A percentile compares a stretch with the other conserved stretches of the same genome.
Conservation (phyloP, 2,329 filamentous ascomycete species). For the Trichoderma pleuroti region DNA sequence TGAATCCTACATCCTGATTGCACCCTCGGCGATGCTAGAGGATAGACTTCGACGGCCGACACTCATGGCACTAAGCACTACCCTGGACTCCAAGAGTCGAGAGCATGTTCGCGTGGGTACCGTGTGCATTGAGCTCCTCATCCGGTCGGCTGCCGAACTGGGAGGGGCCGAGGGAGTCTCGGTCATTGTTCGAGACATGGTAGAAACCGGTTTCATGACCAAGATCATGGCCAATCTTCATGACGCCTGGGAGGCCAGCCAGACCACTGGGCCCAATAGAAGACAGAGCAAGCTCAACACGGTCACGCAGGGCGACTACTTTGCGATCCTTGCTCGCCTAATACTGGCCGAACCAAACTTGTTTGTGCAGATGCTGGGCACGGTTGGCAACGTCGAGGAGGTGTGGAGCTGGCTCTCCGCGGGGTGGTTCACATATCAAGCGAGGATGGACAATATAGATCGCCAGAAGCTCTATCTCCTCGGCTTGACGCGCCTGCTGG, state of each 20-base stretch:
- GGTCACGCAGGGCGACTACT: slow-evolving; percentile 79
- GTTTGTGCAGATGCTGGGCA: slow-evolving; percentile 57
- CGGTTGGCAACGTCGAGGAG: slow-evolving; percentile 45
- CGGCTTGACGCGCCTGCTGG: slow-evolving; percentile 67
- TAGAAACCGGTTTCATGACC: slow-evolving; percentile 59
- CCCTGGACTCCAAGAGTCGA: slow-evolving; percentile 51
- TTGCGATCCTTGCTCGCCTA: slow-evolving; percentile 76
- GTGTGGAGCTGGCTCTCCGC: slow-evolving; percentile 58
- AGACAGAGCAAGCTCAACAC: slow-evolving; percentile 67
- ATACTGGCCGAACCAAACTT: slow-evolving; percentile 67
- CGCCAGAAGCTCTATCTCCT: slow-evolving; percentile 70
- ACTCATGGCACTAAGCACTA: slow-evolving; percentile 47
- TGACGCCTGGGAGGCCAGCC: slow-evolving; percentile 68
- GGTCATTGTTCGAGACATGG: slow-evolving; percentile 62
- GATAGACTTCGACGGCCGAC: slow-evolving; percentile 52
- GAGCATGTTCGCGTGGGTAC: slow-evolving; percentile 57
- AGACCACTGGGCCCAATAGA: slow-evolving; percentile 76
- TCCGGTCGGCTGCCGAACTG: slow-evolving; percentile 59
- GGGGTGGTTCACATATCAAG: slow-evolving; percentile 67
- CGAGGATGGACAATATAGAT: slow-evolving; percentile 62
- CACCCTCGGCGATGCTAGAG: slow-evolving; percentile 62
- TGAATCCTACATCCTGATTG: slow-evolving; percentile 67
- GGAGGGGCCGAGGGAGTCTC: slow-evolving; percentile 59
- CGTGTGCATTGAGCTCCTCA: slow-evolving; percentile 60
- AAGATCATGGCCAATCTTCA: slow-evolving; percentile 64